A percentile compares a stretch with the other conserved stretches of the same genome.
Evolutionary conservation across 345 rosid species (phyloP).

Genomic region (Salix purpurea): DNA sequence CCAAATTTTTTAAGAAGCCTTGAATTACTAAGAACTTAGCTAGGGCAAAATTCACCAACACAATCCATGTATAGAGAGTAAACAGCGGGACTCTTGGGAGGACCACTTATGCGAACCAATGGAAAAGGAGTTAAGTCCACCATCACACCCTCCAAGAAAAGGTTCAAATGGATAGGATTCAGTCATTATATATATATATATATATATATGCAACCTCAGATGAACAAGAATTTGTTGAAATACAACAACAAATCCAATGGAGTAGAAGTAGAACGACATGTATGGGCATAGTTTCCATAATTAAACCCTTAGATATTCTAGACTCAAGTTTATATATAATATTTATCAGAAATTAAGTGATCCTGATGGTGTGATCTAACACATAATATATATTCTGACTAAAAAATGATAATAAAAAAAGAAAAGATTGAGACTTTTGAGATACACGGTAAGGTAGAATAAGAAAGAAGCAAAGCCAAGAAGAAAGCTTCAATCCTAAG

Average conservation of each 20-base stretch:
- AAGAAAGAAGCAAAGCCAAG: background rate
- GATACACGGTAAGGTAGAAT: background rate
- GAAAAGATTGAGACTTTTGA: background rate
- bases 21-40: too few species aligned
- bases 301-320: background rate
- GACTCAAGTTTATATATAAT: background rate
- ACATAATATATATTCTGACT: background rate
- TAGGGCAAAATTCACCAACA: background rate
- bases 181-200: background rate
- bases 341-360: background rate
- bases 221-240: too few species aligned
- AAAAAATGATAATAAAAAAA: background rate
- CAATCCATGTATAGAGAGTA: background rate
- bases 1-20: accelerated
- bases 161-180: background rate
- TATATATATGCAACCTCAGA: too few species aligned
- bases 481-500: constrained; percentile 4
- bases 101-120: background rate
- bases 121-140: background rate
- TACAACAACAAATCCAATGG: too few species aligned
- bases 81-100: background rate
- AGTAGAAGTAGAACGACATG: too few species aligned
- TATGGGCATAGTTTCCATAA: too few species aligned
- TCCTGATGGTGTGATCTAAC: background rate
- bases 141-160: background rate